These are phyloP conservation scores for Cyclanthera cordifolia DNA, from an alignment of 306 rosid species.

Conservation along the genomic window DNA sequence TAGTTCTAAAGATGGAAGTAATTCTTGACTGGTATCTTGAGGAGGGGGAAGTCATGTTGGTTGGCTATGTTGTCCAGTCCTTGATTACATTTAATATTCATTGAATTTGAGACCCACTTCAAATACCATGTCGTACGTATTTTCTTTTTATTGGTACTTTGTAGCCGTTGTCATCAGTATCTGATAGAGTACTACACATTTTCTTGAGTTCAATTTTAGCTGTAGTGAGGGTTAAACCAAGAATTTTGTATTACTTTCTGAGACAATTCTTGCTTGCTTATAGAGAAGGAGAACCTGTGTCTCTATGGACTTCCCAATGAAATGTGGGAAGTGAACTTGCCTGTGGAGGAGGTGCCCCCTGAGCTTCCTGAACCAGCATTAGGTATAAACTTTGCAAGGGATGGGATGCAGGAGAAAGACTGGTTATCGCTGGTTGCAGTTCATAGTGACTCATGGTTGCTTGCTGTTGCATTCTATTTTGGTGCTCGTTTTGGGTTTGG, in stretches of 20 bases:
- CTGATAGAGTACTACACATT: background rate
- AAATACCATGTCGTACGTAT: too few relatives aligned
- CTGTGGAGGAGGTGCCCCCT: conserved; percentile 99
- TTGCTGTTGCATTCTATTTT: conserved; percentile 86
- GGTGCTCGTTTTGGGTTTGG: conserved; percentile 99
- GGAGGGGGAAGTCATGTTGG: background rate
- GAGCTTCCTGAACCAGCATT: conserved; percentile 98
- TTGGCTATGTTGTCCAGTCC: background rate
- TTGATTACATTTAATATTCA: background rate
- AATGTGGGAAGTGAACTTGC: conserved; percentile 94
- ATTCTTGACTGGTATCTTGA: background rate
- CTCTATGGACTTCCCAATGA: conserved; percentile 92
- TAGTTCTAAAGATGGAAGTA: background rate
- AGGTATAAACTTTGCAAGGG: conserved; percentile 98
- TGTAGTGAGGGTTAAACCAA: background rate
- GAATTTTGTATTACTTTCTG: conserved; percentile 6
- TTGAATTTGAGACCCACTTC: too few relatives aligned
- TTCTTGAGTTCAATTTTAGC: background rate
- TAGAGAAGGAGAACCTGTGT: conserved; percentile 93
- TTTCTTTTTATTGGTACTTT: background rate
- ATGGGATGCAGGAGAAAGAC: conserved; percentile 97
- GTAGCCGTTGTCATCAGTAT: background rate
- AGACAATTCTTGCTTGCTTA: conserved; percentile 23
- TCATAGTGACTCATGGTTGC: conserved; percentile 98
- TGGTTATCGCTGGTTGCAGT: conserved; percentile 97